Evolutionary conservation across 2,329 filamentous ascomycete genomes (phyloP).

Genomic region (Chalara sp.): DNA sequence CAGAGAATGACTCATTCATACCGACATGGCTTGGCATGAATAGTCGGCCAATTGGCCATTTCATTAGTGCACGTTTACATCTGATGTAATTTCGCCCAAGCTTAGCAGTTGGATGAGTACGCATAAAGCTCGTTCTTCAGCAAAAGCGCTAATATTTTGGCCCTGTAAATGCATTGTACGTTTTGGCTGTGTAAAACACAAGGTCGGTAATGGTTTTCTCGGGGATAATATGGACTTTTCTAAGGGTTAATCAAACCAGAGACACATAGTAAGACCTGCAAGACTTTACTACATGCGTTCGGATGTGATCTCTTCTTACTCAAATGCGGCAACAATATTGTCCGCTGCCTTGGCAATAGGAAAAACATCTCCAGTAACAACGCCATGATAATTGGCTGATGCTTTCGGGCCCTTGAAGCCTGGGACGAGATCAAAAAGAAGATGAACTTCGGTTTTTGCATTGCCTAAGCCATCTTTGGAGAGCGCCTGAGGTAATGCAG

Average conservation of each 20-base stretch:
- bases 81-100: constrained; percentile 31
- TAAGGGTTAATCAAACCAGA: too few species aligned
- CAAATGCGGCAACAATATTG: constrained; percentile 70
- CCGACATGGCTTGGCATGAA: too few species aligned
- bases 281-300: too few species aligned
- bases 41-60: too few species aligned
- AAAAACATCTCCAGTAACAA: constrained; percentile 76
- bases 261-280: too few species aligned
- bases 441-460: constrained; percentile 33
- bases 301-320: constrained; percentile 28
- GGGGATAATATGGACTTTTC: too few species aligned
- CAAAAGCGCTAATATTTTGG: constrained; percentile 67
- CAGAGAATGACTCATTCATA: too few species aligned
- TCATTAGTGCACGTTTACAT: too few species aligned
- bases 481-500: constrained; percentile 29
- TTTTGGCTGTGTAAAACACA: constrained; percentile 48
- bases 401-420: constrained; percentile 26
- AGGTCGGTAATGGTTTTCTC: too few species aligned
- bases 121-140: constrained; percentile 66
- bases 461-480: constrained; percentile 35
- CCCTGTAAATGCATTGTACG: constrained; percentile 69
- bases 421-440: constrained; percentile 37
- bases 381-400: constrained; percentile 63
- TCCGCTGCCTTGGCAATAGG: constrained; percentile 78
- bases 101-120: constrained; percentile 63